Evolutionary conservation across 257 asterid species (phyloP).

Genomic region (Asclepias syriaca): DNA sequence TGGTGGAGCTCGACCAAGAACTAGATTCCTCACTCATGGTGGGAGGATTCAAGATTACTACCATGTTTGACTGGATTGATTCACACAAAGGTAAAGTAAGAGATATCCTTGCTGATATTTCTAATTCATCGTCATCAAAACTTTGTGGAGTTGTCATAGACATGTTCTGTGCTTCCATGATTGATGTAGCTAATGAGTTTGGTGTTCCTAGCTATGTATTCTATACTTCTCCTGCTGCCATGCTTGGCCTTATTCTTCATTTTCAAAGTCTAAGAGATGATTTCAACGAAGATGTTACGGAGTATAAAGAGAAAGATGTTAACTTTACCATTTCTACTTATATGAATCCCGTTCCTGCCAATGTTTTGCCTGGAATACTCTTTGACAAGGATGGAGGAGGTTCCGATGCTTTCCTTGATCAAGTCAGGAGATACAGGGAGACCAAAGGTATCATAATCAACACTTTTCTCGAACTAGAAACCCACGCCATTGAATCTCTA

Average conservation of each 20-base stretch:
- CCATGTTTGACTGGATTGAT: slow-evolving; percentile 5
- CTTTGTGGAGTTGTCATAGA: slow-evolving; percentile 15
- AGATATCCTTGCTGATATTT: neutral
- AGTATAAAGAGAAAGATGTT: slow-evolving; percentile 3
- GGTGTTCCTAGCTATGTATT: slow-evolving; percentile 9
- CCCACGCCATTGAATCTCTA: slow-evolving; percentile 24
- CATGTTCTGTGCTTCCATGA: slow-evolving; percentile 12
- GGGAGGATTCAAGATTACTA: neutral
- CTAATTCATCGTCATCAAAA: neutral
- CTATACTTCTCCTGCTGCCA: slow-evolving; percentile 21
- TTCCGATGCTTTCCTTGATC: neutral
- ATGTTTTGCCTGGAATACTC: neutral
- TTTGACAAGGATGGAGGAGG: neutral
- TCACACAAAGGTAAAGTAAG: neutral
- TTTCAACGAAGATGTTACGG: slow-evolving; percentile 3
- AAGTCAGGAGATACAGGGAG: slow-evolving; percentile 1
- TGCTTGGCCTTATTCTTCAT: slow-evolving; percentile 9
- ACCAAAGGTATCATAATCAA: slow-evolving; percentile 23
- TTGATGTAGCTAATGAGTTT: slow-evolving; percentile 17
- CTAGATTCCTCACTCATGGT: neutral
- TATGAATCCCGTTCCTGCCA: slow-evolving; percentile 9
- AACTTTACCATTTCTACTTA: slow-evolving; percentile 1
- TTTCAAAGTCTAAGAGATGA: slow-evolving; percentile 18
- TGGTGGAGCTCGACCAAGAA: neutral
- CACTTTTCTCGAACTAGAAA: slow-evolving; percentile 31